Base-by-base conservation (phyloP, 345 rosid genomes). In the Pistacia integerrima region DNA sequence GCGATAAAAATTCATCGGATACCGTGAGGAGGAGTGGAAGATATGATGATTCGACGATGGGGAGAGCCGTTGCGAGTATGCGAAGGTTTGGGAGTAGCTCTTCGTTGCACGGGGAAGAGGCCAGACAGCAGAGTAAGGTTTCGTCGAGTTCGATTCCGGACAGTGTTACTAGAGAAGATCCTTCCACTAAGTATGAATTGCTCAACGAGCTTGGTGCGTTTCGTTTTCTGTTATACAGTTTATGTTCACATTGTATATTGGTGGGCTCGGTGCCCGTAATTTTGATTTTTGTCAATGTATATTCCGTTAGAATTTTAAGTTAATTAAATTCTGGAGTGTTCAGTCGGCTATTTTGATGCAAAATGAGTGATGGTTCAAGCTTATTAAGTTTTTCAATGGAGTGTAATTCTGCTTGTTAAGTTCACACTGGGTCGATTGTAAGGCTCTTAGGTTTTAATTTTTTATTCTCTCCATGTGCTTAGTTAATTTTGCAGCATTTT, bases 121-220 rank as follows among this genome's bases (percentile, higher is more conserved):
- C 36, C 6, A 81, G 80, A 80, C 76, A 69, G 69, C 86, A 79
- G 74, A 87, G 88, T 76, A 95, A 87, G 78, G 78, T 93, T 72
- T 93, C 98, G 1, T 80, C 91, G 4, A 96, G 97, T 62, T 96
- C 98, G 17, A 89, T 93, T 83, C 94, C 99, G 0, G 99, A 96
- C 14, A 86, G 91, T 79, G 86, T 96, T 77, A 91, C 89, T 22
- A 87, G 85, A 76, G 97, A 96, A 81, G 99, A 96, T 85, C 98
- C 99, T 51, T 81, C 94, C n/a, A 83, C 91, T 8, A 96, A 93
- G 89, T 96, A 96, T 76, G 99, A 93, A 80, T 88, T 93, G 84
- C 93, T 96, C 74, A 90, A 90, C 71, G 99, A 96, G 79, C 96
- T 96, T 66, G 99, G 99, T 93, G 76, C 63, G 87, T 76, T 60